A percentile compares a stretch with the other conserved stretches of the same genome.
Conservation (phyloP, 768 basidiomycete species). For the Trametes gibbosa region DNA sequence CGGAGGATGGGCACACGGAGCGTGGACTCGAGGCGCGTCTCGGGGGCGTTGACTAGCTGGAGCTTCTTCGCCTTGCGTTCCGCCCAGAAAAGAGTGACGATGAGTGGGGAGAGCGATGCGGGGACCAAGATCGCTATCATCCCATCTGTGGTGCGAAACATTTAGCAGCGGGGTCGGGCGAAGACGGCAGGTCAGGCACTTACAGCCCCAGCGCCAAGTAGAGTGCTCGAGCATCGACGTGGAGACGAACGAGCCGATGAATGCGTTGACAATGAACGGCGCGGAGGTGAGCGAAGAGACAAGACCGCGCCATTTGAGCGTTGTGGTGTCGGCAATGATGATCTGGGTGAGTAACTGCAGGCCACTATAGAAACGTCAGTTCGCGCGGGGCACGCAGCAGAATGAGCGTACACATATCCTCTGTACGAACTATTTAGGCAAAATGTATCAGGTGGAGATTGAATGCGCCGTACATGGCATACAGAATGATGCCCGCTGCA, state of each 20-base stretch:
- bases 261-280: slow-evolving; percentile 62
- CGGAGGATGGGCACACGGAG: slow-evolving; percentile 39
- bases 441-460: slow-evolving; percentile 17
- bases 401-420: slow-evolving; percentile 52
- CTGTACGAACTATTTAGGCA: slow-evolving; percentile 34
- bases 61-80: slow-evolving; percentile 26
- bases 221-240: slow-evolving; percentile 39
- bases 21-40: slow-evolving; percentile 45
- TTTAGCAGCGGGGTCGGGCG: no score
- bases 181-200: background rate
- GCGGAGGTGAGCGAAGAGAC: slow-evolving; percentile 44
- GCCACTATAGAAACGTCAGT: slow-evolving; percentile 35
- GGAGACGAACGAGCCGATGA: slow-evolving; percentile 64
- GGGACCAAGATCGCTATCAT: slow-evolving; percentile 35
- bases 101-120: slow-evolving; percentile 25
- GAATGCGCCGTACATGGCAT: slow-evolving; percentile 44
- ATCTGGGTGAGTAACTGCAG: slow-evolving; percentile 64
- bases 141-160: slow-evolving; percentile 9
- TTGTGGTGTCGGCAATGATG: slow-evolving; percentile 30
- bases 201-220: slow-evolving; percentile 72
- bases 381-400: background rate
- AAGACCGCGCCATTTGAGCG: slow-evolving; percentile 33
- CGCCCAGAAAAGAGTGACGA: slow-evolving; percentile 29
- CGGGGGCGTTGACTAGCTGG: slow-evolving; percentile 36
- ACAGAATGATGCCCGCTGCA: slow-evolving; percentile 46